These are phyloP conservation scores for Stachybotrys elegans DNA, from an alignment of 2,329 filamentous ascomycete genomes.

Conservation along the genomic window DNA sequence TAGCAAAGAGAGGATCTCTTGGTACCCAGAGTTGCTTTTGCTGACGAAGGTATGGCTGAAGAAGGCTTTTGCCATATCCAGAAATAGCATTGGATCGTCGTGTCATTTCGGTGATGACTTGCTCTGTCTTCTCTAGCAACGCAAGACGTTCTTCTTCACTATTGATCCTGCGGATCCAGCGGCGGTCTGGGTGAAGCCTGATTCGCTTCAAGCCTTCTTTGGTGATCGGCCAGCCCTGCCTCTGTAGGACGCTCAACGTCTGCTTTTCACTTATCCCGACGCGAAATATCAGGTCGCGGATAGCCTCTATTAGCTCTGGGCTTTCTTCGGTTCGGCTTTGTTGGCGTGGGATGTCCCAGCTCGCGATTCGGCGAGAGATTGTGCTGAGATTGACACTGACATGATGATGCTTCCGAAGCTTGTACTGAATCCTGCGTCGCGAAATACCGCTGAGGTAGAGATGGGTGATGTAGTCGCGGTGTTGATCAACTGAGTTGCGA, in stretches of 20 bases:
- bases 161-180: constrained; percentile 2
- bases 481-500: constrained; percentile 3
- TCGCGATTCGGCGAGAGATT: constrained; percentile 2
- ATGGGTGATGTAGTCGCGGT: constrained; percentile 5
- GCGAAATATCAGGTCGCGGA: constrained; percentile 5
- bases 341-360: constrained; percentile 5
- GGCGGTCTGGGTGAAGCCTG: constrained; percentile 4
- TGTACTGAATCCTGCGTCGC: constrained; percentile 6
- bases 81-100: constrained; percentile 4
- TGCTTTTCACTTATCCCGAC: constrained; percentile 5
- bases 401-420: constrained; percentile 5
- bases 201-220: constrained; percentile 5
- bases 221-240: constrained; percentile 4
- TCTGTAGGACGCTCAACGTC: constrained; percentile 5
- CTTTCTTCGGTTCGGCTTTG: constrained; percentile 7
- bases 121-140: constrained; percentile 6
- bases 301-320: constrained; percentile 6
- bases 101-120: constrained; percentile 8
- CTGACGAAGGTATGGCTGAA: constrained; percentile 5
- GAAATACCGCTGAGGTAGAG: constrained; percentile 3
- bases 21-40: constrained; percentile 6
- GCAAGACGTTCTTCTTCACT: constrained; percentile 4
- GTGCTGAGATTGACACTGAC: constrained; percentile 2
- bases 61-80: constrained; percentile 6
- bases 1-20: constrained; percentile 7